These are phyloP conservation scores for Physcomitrium patens DNA, from an alignment of 225 moss, liverwort and hornwort species.

Conservation along the genomic window DNA sequence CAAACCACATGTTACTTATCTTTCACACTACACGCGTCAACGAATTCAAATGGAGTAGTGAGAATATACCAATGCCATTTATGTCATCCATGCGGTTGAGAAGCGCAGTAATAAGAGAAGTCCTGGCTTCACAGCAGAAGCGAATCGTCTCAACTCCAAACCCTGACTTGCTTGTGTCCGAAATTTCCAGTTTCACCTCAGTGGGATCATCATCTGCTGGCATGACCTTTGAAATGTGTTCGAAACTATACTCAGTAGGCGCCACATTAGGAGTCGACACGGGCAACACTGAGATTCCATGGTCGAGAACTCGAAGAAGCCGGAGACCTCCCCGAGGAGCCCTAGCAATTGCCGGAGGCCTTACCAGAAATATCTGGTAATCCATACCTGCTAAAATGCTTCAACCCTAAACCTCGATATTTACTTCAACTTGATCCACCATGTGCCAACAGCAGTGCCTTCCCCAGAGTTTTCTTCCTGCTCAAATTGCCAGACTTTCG, in stretches of 20 bases:
- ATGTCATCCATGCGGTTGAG: slow-evolving; percentile 63
- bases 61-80: slow-evolving; percentile 54
- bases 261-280: slow-evolving; percentile 41
- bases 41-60: neutral
- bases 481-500: slow-evolving; percentile 3
- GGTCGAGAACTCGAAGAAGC: slow-evolving; percentile 60
- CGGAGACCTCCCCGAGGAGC: slow-evolving; percentile 40
- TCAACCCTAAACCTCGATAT: slow-evolving; percentile 38
- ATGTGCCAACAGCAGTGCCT: slow-evolving; percentile 7
- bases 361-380: slow-evolving; percentile 62
- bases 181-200: slow-evolving; percentile 54
- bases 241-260: slow-evolving; percentile 54
- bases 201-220: slow-evolving; percentile 57
- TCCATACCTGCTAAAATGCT: slow-evolving; percentile 40
- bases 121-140: slow-evolving; percentile 56
- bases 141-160: slow-evolving; percentile 56
- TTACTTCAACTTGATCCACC: slow-evolving; percentile 18
- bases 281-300: slow-evolving; percentile 53
- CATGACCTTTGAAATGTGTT: slow-evolving; percentile 51
- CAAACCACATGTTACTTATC: neutral
- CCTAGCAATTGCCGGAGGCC: slow-evolving; percentile 34
- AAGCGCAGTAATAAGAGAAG: slow-evolving; percentile 61
- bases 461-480: slow-evolving; percentile 1
- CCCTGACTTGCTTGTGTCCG: slow-evolving; percentile 54
- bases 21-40: neutral